Evolutionary conservation across 805 yeast species (phyloP), one percentile per base, ranked within the genome.

Genomic region (Myxozyma melibiosi): DNA sequence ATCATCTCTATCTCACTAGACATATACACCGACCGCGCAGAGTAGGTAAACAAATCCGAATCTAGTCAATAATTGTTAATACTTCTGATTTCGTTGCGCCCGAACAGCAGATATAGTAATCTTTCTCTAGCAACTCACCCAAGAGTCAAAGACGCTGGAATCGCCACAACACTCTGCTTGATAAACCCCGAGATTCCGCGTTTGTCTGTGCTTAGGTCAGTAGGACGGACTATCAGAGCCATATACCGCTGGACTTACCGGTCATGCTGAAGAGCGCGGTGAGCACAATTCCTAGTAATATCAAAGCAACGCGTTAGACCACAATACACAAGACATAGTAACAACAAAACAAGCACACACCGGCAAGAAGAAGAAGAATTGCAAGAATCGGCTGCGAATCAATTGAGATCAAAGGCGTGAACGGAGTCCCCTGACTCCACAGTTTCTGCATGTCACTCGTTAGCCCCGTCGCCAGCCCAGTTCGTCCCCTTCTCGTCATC

Each of bases 21-120:
- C 64, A 40, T 65, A 65, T 16, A 65, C 68, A 4, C 67, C 65
- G 25, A 57, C 65, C 22, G 68, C 68, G 44, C 68, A 63, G 14
- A 65, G 44, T 13, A 61, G 40, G 38, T 58, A 65, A 22, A 61
- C 64, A 49, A 61, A 41, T 28, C 68, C 68, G 33, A 65, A 56
- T 16, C 67, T 63, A 16, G 25, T 20, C 28, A 25, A 9, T 24
- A 25, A 13, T 24, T 31, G 24, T 27, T 8, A 33, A 30, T 28
- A 16, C 33, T 7, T 43, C 34, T 25, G 13, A 13, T 28, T 33
- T 27, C 9, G 11, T 41, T 6, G 6, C 13, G n/a, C 14, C 28
- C 18, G 34, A 18, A 51, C n/a, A 24, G 2, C 22, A 9, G 39
- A 44, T 22, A 24, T 13, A 25, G 22, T 20, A n/a, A n/a, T n/a